Conservation (phyloP, 2,329 filamentous ascomycete species). For the Tolypocladium nubicola region DNA sequence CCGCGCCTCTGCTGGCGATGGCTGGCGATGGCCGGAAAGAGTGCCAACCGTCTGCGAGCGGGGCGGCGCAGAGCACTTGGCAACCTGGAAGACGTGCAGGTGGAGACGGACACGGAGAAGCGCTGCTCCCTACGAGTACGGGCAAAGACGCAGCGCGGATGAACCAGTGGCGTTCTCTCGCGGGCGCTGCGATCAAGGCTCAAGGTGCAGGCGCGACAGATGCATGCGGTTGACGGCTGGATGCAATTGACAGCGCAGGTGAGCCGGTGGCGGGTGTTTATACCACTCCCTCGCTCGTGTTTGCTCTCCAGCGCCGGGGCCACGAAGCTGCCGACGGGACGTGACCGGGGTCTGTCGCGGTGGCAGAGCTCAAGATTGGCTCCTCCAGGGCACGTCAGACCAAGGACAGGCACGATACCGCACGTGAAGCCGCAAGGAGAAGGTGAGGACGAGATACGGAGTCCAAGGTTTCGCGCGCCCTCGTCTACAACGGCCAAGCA, state of each 20-base stretch:
- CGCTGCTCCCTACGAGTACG: not conserved
- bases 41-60: too few relatives aligned
- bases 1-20: not conserved
- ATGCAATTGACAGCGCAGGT: not conserved
- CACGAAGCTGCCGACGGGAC: not conserved
- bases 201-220: not conserved
- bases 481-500: not conserved
- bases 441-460: not conserved
- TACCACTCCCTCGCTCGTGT: not conserved
- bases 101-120: not conserved
- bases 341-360: not conserved
- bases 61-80: too few relatives aligned
- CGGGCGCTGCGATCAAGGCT: not conserved
- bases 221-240: not conserved
- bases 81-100: not conserved
- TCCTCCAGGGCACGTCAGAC: not conserved
- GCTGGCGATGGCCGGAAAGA: not conserved
- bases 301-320: not conserved
- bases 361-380: not conserved
- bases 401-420: not conserved
- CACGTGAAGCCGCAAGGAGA: not conserved
- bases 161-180: not conserved
- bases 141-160: not conserved
- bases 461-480: not conserved
- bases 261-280: not conserved